phyloP scores from a whole-genome alignment of 495 filamentous ascomycete genomes.

The Xylaria castorea region DNA sequence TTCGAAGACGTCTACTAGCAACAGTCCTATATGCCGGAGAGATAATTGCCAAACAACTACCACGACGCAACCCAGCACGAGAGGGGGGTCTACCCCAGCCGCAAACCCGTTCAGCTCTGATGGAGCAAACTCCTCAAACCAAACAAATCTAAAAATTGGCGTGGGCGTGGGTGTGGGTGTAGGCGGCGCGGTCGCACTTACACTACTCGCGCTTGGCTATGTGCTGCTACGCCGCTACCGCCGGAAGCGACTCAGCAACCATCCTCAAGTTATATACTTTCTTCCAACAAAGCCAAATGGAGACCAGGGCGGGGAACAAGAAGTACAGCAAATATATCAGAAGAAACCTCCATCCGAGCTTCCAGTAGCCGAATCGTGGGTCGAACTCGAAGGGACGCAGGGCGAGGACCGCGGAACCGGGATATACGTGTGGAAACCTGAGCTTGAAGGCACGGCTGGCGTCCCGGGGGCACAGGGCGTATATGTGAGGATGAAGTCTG shows the following conservation, averaged over 20 bases:
- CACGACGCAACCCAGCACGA: not conserved
- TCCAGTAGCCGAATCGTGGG: not conserved
- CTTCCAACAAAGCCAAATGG: not conserved
- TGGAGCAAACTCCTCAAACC: not conserved
- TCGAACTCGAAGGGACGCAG: constrained; percentile 15
- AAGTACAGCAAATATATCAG: not conserved
- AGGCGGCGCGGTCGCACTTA: not conserved
- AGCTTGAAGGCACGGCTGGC: constrained; percentile 20
- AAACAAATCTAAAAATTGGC: not conserved
- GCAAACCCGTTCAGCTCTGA: not conserved
- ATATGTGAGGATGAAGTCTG: constrained; percentile 16
- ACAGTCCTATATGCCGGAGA: not conserved
- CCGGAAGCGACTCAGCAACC: not conserved
- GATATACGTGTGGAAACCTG: constrained; percentile 21
- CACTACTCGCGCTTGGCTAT: not conserved
- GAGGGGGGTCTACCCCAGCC: not conserved
- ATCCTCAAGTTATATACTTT: not conserved
- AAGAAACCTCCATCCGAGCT: constrained; percentile 12
- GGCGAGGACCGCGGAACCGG: not conserved
- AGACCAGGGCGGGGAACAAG: not conserved
- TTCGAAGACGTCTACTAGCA: not conserved
- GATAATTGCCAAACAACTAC: constrained; percentile 1
- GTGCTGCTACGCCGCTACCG: constrained; percentile 7
- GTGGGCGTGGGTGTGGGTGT: not conserved
- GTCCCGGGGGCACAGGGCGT: not conserved